These are phyloP conservation scores for Sanghuangporus baumii DNA, from an alignment of 1,284 basidiomycete genomes.

Conservation along the genomic window DNA sequence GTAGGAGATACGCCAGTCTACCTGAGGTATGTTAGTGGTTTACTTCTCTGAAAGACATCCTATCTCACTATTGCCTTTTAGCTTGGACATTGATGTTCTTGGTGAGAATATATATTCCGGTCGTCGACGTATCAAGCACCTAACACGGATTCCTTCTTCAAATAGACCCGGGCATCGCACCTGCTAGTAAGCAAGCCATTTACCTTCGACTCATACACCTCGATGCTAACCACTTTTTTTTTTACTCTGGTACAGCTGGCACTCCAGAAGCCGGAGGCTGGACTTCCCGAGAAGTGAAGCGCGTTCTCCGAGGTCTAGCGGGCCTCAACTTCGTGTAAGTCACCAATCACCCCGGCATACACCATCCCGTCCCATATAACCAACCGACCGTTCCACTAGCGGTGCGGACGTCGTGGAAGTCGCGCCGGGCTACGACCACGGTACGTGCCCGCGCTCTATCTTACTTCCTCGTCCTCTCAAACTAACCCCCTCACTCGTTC, in stretches of 20 bases:
- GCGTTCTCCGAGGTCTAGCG: slow-evolving; percentile 69
- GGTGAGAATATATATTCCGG: slow-evolving; percentile 34
- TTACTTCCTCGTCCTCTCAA: not conserved
- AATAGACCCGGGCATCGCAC: slow-evolving; percentile 70
- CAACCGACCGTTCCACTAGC: slow-evolving; percentile 28
- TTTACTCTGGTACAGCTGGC: slow-evolving; percentile 61
- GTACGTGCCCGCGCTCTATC: slow-evolving; percentile 23
- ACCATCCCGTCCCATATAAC: not conserved
- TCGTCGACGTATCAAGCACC: not conserved
- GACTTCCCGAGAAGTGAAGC: slow-evolving; percentile 77
- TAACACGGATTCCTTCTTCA: no score
- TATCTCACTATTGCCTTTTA: no score
- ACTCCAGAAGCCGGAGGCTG: slow-evolving; percentile 80
- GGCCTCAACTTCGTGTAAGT: slow-evolving; percentile 75
- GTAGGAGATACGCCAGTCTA: slow-evolving; percentile 71
- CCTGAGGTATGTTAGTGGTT: slow-evolving; percentile 53
- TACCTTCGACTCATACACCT: no score
- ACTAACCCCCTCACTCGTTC: not conserved
- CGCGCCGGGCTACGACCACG: slow-evolving; percentile 75
- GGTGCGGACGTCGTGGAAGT: slow-evolving; percentile 78
- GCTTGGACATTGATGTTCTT: slow-evolving; percentile 79
- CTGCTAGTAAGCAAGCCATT: no score
- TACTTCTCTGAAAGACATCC: no score
- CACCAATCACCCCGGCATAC: not conserved
- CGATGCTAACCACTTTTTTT: no score